Percentiles rank a stretch among this genome's conserved stretches.
Conservation (phyloP, 805 yeast genomes). For the Maudiozyma saulgeensis region DNA sequence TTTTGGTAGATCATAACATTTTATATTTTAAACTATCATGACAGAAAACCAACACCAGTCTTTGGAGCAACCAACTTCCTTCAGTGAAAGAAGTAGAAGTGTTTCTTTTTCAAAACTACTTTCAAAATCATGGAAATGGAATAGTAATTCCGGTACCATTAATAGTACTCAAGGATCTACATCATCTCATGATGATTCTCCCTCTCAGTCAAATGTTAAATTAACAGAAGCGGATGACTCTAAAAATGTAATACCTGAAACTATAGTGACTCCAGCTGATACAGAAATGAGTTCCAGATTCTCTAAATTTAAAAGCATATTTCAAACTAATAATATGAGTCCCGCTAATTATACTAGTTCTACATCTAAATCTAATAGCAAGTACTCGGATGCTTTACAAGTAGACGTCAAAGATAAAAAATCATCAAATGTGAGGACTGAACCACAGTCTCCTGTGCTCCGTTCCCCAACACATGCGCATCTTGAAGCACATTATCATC, state of each 20-base stretch:
- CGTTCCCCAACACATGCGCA: constrained; percentile 6
- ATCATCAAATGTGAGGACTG: not conserved
- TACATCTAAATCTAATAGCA: not conserved
- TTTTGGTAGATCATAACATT: not conserved
- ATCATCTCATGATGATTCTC: not conserved
- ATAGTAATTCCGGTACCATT: not conserved
- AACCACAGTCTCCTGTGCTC: not conserved
- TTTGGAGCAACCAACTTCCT: constrained; percentile 6
- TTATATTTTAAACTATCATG: not conserved
- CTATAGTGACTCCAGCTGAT: not conserved
- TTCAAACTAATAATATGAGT: constrained; percentile 4
- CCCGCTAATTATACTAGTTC: not conserved
- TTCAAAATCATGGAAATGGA: constrained; percentile 10
- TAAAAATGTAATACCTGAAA: not conserved
- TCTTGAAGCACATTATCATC: constrained; percentile 10
- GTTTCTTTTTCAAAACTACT: constrained; percentile 20
- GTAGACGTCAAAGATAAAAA: not conserved
- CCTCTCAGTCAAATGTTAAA: not conserved
- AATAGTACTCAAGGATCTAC: not conserved
- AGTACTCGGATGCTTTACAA: not conserved
- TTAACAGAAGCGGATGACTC: not conserved
- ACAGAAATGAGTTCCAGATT: constrained; percentile 13
- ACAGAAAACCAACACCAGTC: constrained; percentile 2
- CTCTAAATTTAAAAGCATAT: constrained; percentile 16
- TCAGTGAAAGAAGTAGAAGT: constrained; percentile 17